phyloP scores from a whole-genome alignment of 306 rosid species.

The Ochetophila trinervis region DNA sequence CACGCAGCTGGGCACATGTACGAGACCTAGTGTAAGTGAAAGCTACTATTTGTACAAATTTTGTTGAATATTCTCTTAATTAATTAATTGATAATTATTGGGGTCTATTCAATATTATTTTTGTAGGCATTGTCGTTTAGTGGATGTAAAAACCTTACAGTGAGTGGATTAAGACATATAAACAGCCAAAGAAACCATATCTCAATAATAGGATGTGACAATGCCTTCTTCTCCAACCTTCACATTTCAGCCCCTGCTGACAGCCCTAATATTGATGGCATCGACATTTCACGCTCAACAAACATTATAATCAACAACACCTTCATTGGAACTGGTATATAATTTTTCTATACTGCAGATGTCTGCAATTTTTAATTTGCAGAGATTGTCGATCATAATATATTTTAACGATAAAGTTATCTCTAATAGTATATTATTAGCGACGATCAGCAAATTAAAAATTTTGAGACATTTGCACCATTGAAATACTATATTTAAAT shows the following conservation, averaged over 20 bases:
- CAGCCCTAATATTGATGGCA: background rate
- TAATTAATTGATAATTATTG: too few relatives aligned
- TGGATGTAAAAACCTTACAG: background rate
- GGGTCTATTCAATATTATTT: too few relatives aligned
- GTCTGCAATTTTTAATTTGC: too few relatives aligned
- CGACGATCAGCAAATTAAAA: too few relatives aligned
- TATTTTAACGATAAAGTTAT: too few relatives aligned
- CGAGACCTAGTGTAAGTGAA: too few relatives aligned
- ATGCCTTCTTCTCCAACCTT: background rate
- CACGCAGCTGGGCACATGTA: background rate
- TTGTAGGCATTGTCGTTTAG: background rate
- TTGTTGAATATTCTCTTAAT: too few relatives aligned
- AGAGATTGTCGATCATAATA: too few relatives aligned
- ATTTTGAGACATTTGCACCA: too few relatives aligned
- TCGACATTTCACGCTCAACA: background rate
- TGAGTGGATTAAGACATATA: background rate
- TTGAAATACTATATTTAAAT: too few relatives aligned
- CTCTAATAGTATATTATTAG: too few relatives aligned
- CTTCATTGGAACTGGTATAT: slow-evolving; percentile 3
- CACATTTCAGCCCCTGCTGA: background rate
- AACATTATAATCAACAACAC: background rate
- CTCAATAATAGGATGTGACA: background rate
- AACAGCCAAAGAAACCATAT: slow-evolving; percentile 5
- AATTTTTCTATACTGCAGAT: background rate
- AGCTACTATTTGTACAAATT: too few relatives aligned